Percentiles rank a stretch among this genome's conserved stretches.
Evolutionary conservation across 192 early-diverging fungal genomes (phyloP).

Genomic region (Dispira simplex): DNA sequence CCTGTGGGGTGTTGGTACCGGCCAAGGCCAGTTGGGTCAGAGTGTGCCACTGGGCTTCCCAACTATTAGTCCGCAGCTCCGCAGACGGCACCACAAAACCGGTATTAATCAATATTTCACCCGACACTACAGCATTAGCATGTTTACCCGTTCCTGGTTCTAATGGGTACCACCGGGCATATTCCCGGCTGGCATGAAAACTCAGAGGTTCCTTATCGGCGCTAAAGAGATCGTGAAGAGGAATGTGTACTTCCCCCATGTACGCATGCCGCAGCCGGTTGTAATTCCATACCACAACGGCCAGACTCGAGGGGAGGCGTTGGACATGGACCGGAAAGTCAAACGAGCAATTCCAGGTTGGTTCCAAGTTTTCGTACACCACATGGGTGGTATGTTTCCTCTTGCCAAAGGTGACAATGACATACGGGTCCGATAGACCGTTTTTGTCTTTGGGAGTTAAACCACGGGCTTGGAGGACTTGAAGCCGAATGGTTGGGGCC

Average conservation of each 20-base stretch:
- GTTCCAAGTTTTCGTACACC: slow-evolving; percentile 41
- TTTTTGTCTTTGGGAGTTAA: slow-evolving; percentile 30
- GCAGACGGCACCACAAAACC: slow-evolving; percentile 8
- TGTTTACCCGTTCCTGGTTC: slow-evolving; percentile 12
- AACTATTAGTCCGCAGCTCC: slow-evolving; percentile 15
- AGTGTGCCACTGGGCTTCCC: slow-evolving; percentile 8
- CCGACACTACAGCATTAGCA: slow-evolving; percentile 19
- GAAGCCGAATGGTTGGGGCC: slow-evolving; percentile 9
- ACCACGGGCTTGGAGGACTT: slow-evolving; percentile 16
- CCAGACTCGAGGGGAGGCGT: slow-evolving; percentile 23
- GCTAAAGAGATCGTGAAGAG: slow-evolving; percentile 36
- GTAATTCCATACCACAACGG: slow-evolving; percentile 51
- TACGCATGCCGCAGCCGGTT: slow-evolving; percentile 46
- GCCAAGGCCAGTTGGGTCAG: not conserved
- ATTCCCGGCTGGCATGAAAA: slow-evolving; percentile 35
- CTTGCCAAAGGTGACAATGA: slow-evolving; percentile 35
- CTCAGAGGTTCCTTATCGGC: slow-evolving; percentile 24
- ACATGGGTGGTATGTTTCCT: slow-evolving; percentile 39
- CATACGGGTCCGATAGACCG: slow-evolving; percentile 37
- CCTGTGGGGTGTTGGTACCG: not conserved
- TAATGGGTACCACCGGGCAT: slow-evolving; percentile 9
- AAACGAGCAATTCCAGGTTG: slow-evolving; percentile 43
- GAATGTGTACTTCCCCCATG: slow-evolving; percentile 41
- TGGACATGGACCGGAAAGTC: slow-evolving; percentile 21
- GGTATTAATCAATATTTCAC: slow-evolving; percentile 11